Conservation (phyloP, 768 basidiomycete species). For the Russula vinacea region DNA sequence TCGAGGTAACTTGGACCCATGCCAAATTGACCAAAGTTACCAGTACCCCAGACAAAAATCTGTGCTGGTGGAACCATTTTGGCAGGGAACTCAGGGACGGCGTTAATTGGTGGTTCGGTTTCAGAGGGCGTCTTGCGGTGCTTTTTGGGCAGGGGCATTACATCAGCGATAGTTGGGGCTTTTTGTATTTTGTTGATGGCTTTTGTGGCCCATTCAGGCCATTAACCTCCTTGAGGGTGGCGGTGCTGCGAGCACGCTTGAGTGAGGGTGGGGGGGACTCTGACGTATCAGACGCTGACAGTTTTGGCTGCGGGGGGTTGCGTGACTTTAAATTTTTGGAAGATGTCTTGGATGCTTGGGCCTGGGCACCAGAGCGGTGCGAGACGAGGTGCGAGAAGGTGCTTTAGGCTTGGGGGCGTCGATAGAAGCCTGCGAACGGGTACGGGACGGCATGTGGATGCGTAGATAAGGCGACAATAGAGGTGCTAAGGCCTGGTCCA, state of each 20-base stretch:
- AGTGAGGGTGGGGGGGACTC: conserved; percentile 25
- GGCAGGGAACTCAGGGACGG: conserved; percentile 56
- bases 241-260: conserved; percentile 22
- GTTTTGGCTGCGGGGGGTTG: conserved; percentile 11
- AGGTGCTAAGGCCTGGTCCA: not conserved
- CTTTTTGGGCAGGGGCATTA: conserved; percentile 5
- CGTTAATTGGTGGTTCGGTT: conserved; percentile 42
- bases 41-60: conserved; percentile 86
- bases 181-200: conserved; percentile 15
- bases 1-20: conserved; percentile 72
- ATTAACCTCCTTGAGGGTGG: conserved; percentile 23
- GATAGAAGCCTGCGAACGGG: conserved; percentile 24
- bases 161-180: not conserved
- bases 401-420: conserved; percentile 18
- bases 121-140: conserved; percentile 17
- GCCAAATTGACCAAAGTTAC: conserved; percentile 95
- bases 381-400: conserved; percentile 25
- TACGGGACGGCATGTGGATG: conserved; percentile 24
- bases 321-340: conserved; percentile 11
- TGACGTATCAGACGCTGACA: conserved; percentile 23
- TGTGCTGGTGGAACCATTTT: conserved; percentile 62
- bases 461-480: not conserved
- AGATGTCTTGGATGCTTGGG: not conserved
- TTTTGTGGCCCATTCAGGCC: conserved; percentile 19
- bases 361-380: conserved; percentile 7